Base-by-base conservation (phyloP, 2,329 filamentous ascomycete species). In the Phoma herbarum region DNA sequence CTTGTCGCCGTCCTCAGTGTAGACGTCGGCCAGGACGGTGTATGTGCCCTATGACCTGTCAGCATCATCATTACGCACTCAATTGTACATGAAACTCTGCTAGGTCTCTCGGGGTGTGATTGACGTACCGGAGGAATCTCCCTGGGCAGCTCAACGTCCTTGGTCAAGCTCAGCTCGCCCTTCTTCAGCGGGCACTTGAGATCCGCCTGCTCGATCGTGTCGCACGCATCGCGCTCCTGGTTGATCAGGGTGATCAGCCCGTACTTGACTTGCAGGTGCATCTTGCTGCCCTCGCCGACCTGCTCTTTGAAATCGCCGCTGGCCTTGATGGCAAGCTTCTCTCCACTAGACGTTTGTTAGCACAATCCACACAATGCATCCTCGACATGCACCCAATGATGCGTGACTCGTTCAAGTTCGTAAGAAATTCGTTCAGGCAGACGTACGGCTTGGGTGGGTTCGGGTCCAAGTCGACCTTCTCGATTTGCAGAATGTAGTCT, bases 401-500 rank as follows among this genome's bases (percentile, higher is more conserved):
- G 3, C n/a, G 2, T 2, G 31, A 18, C 16, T 14, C 16, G 16
- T 6, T 35, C 16, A 16, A 35, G 18, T 6, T 41, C 20, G 11
- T n/a, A n/a, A 2, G 9, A 20, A 11, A 16, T 10, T 2, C 20
- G 10, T 41, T 26, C 20, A 47, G 56, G 33, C 11, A 60, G 35
- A 85, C 90, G 73, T 87, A 98, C 94, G 93, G 84, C 74, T 86
- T 75, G 33, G 95, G 95, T 60, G 94, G 95, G 78, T 97, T 98
- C 14, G 95, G 95, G 33, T 78, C 74, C 57, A 99, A 80, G 71
- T 97, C 88, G 56, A 98, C 92, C 45, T 85, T 86, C 64, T 93
- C 83, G 71, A 99, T 93, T 42, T 82, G 80, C 67, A 97, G 82
- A 57, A 93, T 85, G 76, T 97, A 88, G 50, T 86, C 77, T 47